Percentiles rank a stretch among this genome's conserved stretches.
Evolutionary conservation across 2,329 filamentous ascomycete species (phyloP).

Genomic region (Phaeosphaeriaceae sp.): DNA sequence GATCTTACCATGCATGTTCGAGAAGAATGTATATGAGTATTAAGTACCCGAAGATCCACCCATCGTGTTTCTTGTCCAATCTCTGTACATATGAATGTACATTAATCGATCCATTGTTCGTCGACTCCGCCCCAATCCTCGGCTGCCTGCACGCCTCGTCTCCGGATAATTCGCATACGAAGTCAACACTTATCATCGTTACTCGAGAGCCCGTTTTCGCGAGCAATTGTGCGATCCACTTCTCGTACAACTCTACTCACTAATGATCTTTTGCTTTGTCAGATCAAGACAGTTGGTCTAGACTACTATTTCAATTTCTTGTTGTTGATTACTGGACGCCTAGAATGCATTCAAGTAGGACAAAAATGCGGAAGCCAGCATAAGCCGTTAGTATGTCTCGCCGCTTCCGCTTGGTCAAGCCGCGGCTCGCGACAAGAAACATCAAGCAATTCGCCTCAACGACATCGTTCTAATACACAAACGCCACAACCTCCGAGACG

Average conservation of each 20-base stretch:
- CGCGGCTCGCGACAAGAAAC: no score
- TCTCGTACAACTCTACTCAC: conserved; percentile 7
- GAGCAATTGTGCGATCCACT: neutral
- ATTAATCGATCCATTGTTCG: conserved; percentile 24
- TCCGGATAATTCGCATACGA: conserved; percentile 24
- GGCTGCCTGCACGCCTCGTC: conserved; percentile 6
- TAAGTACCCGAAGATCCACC: conserved; percentile 14
- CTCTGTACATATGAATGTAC: conserved; percentile 26
- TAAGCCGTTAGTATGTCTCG: no score
- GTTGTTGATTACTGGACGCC: neutral
- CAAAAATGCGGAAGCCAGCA: neutral
- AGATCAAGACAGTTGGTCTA: neutral
- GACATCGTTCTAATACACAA: no score
- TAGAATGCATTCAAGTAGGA: neutral
- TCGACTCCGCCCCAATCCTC: conserved; percentile 13
- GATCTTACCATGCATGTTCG: conserved; percentile 13
- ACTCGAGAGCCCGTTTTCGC: neutral
- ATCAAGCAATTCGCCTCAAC: no score
- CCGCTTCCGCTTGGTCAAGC: no score
- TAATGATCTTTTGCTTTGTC: conserved; percentile 2
- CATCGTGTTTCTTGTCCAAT: conserved; percentile 12
- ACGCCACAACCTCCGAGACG: no score
- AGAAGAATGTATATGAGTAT: conserved; percentile 14
- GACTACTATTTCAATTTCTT: neutral
- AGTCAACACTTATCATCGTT: conserved; percentile 1